phyloP scores from a whole-genome alignment of 352 stramenopile genomes.

The Phytophthora pini region DNA sequence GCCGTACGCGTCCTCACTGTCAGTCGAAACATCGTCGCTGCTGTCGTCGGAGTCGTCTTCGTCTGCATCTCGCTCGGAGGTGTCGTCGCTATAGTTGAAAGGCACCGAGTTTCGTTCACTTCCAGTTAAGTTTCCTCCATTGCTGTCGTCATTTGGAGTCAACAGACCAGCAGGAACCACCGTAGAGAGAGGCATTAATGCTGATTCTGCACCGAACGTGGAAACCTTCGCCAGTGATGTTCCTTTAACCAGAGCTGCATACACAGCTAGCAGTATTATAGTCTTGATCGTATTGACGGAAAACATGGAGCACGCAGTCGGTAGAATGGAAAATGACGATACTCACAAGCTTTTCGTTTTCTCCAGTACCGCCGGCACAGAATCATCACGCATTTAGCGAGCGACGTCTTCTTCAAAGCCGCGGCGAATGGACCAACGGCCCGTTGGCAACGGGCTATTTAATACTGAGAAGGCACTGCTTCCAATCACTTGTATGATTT shows the following conservation, averaged over 20 bases:
- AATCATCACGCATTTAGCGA: neutral
- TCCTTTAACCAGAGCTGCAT: neutral
- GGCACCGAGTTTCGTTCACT: neutral
- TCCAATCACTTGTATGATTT: slow-evolving; percentile 41
- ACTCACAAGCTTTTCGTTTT: neutral
- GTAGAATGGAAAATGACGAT: slow-evolving; percentile 20
- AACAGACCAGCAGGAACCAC: slow-evolving; percentile 3
- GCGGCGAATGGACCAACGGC: neutral
- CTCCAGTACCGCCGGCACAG: neutral
- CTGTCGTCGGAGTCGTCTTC: slow-evolving; percentile 15
- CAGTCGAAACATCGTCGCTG: neutral
- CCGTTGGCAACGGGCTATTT: no score
- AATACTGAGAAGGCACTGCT: slow-evolving; percentile 16
- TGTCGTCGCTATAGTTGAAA: neutral
- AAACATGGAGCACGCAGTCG: neutral
- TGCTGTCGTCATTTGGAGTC: neutral
- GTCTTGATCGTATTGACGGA: slow-evolving; percentile 9
- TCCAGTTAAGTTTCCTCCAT: neutral
- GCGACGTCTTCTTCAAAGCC: slow-evolving; percentile 9
- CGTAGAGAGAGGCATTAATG: slow-evolving; percentile 1
- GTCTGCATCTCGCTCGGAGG: slow-evolving; percentile 6
- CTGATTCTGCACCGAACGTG: slow-evolving; percentile 5
- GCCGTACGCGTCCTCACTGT: slow-evolving; percentile 9
- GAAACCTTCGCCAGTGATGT: neutral
- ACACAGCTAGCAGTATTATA: slow-evolving; percentile 3